These are phyloP conservation scores for Saccharum hybrid DNA, from an alignment of 202 grass and related monocot genomes.

Conservation along the genomic window DNA sequence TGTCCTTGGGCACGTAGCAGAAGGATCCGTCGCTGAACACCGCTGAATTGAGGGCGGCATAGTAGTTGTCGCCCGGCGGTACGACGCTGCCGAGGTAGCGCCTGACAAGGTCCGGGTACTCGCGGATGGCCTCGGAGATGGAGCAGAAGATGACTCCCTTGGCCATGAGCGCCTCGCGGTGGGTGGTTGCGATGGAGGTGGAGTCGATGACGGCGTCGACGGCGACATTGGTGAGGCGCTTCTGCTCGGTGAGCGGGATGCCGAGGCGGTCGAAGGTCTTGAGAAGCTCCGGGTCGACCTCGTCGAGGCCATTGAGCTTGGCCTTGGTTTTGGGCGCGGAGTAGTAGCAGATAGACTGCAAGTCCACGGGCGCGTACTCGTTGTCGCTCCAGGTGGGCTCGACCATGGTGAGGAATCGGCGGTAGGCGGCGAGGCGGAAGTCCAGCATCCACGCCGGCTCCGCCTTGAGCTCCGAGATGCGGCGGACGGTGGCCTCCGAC, in stretches of 20 bases:
- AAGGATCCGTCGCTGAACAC: slow-evolving; percentile 98
- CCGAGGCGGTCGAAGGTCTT: slow-evolving; percentile 86
- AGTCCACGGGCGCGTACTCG: slow-evolving; percentile 68
- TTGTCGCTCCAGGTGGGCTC: slow-evolving; percentile 96
- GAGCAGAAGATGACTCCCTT: slow-evolving; percentile 98
- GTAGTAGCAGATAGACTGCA: slow-evolving; percentile 92
- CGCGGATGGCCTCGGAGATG: slow-evolving; percentile 90
- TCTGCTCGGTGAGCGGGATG: slow-evolving; percentile 91
- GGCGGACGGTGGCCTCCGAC: slow-evolving; percentile 71
- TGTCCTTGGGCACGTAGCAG: slow-evolving; percentile 97
- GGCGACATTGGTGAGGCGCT: slow-evolving; percentile 89
- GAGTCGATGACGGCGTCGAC: slow-evolving; percentile 97
- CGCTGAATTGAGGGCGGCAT: slow-evolving; percentile 90
- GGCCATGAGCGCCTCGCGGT: slow-evolving; percentile 68
- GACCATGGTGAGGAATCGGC: slow-evolving; percentile 67
- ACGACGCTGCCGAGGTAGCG: slow-evolving; percentile 77
- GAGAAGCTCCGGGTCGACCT: slow-evolving; percentile 80
- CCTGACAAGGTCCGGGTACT: slow-evolving; percentile 82
- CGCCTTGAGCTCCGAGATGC: slow-evolving; percentile 83
- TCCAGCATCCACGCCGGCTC: slow-evolving; percentile 97
- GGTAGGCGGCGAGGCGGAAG: slow-evolving; percentile 79
- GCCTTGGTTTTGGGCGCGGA: slow-evolving; percentile 91
- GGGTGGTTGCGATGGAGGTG: slow-evolving; percentile 88
- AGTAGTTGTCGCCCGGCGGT: slow-evolving; percentile 83
- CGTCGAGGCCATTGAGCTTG: slow-evolving; percentile 87